phyloP scores from a whole-genome alignment of 768 basidiomycete genomes.

The Suillus occidentalis region DNA sequence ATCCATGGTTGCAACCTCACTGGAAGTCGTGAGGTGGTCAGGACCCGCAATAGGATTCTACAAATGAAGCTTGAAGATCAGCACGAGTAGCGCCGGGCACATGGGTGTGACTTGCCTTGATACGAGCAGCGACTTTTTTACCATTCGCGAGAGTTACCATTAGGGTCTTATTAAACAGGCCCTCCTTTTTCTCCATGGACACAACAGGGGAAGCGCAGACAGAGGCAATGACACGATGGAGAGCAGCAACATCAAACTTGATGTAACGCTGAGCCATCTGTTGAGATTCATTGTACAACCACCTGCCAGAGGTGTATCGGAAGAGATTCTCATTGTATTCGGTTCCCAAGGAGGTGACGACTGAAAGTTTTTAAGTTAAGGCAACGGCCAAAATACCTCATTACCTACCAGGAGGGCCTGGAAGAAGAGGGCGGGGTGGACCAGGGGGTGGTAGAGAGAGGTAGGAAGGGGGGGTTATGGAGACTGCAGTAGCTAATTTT shows the following conservation, averaged over 20 bases:
- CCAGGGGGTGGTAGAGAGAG: conserved; percentile 13
- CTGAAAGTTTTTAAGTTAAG: not conserved
- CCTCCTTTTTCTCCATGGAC: conserved; percentile 18
- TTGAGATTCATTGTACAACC: conserved; percentile 30
- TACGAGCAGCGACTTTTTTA: conserved; percentile 11
- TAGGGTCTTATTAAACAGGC: conserved; percentile 16
- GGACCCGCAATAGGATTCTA: conserved; percentile 30
- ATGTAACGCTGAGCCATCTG: conserved; percentile 17
- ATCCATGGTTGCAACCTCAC: conserved; percentile 38
- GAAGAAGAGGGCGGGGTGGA: conserved; percentile 1
- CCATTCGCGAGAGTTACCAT: conserved; percentile 16
- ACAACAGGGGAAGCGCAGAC: conserved; percentile 16
- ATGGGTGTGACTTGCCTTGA: conserved; percentile 12
- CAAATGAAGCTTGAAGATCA: not conserved
- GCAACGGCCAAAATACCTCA: not conserved
- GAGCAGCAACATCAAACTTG: conserved; percentile 19
- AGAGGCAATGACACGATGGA: conserved; percentile 15
- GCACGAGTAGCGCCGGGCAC: not conserved
- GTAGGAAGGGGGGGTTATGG: conserved; percentile 14
- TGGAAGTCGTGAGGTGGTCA: conserved; percentile 29
- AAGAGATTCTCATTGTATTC: conserved; percentile 11
- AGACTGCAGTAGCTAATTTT: conserved; percentile 11
- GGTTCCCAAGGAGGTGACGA: conserved; percentile 5
- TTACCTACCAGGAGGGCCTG: conserved; percentile 2
- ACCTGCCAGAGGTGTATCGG: conserved; percentile 21